Evolutionary conservation across 345 rosid genomes (phyloP).

Genomic region (Bruguiera sexangula): DNA sequence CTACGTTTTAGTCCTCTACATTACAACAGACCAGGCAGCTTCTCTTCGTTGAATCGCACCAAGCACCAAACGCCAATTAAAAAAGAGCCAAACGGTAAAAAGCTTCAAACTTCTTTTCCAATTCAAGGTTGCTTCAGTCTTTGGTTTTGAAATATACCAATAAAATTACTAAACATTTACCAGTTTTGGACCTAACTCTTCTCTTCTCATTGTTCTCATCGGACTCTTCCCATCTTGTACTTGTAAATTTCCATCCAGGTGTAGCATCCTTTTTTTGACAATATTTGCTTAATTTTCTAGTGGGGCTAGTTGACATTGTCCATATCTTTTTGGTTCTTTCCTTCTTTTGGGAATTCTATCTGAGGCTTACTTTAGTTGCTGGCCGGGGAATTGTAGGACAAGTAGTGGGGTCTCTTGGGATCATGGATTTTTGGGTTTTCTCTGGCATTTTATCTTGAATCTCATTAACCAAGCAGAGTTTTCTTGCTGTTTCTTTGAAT

Average conservation of each 20-base stretch:
- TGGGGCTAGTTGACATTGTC: conserved; percentile 18
- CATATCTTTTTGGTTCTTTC: neutral
- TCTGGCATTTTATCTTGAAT: conserved; percentile 8
- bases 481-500: conserved; percentile 4
- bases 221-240: neutral
- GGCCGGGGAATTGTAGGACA: conserved; percentile 3
- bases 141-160: conserved; percentile 25
- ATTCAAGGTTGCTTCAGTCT: conserved; percentile 14
- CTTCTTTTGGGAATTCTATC: neutral
- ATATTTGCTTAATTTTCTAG: conserved; percentile 3
- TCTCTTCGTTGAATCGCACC: conserved; percentile 38
- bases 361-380: conserved; percentile 18
- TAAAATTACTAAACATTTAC: conserved; percentile 24
- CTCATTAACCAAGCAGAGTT: conserved; percentile 12
- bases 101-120: neutral
- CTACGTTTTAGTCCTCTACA: conserved; percentile 17
- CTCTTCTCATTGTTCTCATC: conserved; percentile 3
- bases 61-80: conserved; percentile 16
- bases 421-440: conserved; percentile 9
- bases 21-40: conserved; percentile 17
- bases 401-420: conserved; percentile 16
- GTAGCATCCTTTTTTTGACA: conserved; percentile 1
- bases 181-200: conserved; percentile 42
- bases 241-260: neutral
- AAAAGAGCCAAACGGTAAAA: neutral